These are phyloP conservation scores for Ogataea chonburiensis DNA, from an alignment of 805 yeast species.

Conservation along the genomic window DNA sequence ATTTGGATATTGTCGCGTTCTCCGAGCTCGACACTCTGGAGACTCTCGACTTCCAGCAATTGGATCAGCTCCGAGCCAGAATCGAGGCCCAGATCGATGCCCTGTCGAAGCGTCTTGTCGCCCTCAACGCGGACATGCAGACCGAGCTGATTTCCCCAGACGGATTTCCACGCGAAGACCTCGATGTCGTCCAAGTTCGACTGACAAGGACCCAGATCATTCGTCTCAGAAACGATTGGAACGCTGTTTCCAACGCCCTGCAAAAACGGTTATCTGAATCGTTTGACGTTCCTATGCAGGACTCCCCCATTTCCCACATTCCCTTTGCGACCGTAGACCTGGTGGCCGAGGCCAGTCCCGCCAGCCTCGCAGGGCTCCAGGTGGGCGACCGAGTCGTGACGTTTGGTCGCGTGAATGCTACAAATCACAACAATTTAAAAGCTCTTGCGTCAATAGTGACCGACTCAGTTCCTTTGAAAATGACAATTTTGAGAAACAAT, in stretches of 20 bases:
- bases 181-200: slow-evolving; percentile 74
- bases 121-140: slow-evolving; percentile 47
- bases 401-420: slow-evolving; percentile 50
- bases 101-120: slow-evolving; percentile 43
- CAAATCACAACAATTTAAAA: slow-evolving; percentile 52
- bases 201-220: slow-evolving; percentile 61
- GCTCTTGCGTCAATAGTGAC: slow-evolving; percentile 38
- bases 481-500: slow-evolving; percentile 27
- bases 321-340: slow-evolving; percentile 59
- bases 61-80: slow-evolving; percentile 34
- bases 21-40: slow-evolving; percentile 18
- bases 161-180: slow-evolving; percentile 84
- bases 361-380: slow-evolving; percentile 47
- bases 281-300: slow-evolving; percentile 7
- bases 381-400: slow-evolving; percentile 52
- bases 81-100: slow-evolving; percentile 42
- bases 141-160: slow-evolving; percentile 65
- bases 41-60: slow-evolving; percentile 20
- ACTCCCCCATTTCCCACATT: slow-evolving; percentile 21
- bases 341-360: slow-evolving; percentile 57
- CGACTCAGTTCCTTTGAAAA: slow-evolving; percentile 7
- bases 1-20: slow-evolving; percentile 16
- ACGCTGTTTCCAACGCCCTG: slow-evolving; percentile 44
- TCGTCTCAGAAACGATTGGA: slow-evolving; percentile 68
- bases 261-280: slow-evolving; percentile 47